Base-by-base conservation (phyloP, 768 basidiomycete genomes). In the Coprinopsis strossmayeri region DNA sequence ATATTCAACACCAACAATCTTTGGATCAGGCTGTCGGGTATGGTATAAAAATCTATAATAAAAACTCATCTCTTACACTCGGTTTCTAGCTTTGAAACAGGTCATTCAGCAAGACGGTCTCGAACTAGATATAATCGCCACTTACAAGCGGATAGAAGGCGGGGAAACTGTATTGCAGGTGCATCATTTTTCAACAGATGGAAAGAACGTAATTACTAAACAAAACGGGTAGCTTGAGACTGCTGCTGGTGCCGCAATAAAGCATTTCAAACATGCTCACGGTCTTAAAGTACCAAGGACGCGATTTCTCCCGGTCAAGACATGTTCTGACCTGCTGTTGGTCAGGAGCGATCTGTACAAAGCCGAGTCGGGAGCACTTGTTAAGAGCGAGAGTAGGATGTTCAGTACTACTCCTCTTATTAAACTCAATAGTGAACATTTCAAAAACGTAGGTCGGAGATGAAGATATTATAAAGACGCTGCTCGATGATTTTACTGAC, bases 41-140 rank as follows among this genome's bases (percentile, higher is more conserved):
- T 51, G 61, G 45, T 20, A n/a, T n/a, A n/a, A n/a, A n/a, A n/a
- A n/a, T n/a, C n/a, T n/a, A n/a, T n/a, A n/a, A n/a, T n/a, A n/a
- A n/a, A n/a, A n/a, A n/a, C n/a, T n/a, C n/a, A n/a, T n/a, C n/a
- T n/a, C n/a, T n/a, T n/a, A n/a, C n/a, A 43, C 45, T 52, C 35
- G 5, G 25, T 20, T 61, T 45, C 35, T 61, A 82, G 91, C 91
- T 41, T 77, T 96, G 63, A 96, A 91, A 74, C 81, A 82, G 48
- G 76, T 93, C 59, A 89, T 95, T 86, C 87, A 88, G 54, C 74
- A 69, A 27, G 88, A 91, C 56, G 78, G 76, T 44, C 81, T 95
- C 74, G 87, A 91, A 63, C 77, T 97, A 39, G 93, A 96, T 62
- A 93, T 95, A 68, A 95, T 95, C 69, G 81, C 91, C 69, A 93